Conservation (phyloP, 306 rosid species). For the Ormosia semicastrata region DNA sequence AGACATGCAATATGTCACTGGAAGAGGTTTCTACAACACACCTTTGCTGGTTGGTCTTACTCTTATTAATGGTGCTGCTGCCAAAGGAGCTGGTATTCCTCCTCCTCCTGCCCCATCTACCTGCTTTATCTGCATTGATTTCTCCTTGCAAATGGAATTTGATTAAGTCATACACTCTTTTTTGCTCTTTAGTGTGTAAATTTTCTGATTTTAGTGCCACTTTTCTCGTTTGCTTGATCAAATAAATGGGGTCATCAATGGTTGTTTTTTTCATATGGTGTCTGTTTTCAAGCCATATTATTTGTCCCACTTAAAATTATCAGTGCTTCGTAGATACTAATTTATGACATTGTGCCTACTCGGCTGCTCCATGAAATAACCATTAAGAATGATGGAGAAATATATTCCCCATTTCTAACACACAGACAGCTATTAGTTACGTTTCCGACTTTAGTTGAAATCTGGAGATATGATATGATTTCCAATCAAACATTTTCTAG, state of each 20-base stretch:
- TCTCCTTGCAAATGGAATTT: background rate
- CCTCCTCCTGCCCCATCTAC: background rate
- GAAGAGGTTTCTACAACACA: constrained; percentile 26
- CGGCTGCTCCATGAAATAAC: background rate
- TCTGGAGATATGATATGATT: constrained; percentile 24
- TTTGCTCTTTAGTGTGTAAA: background rate
- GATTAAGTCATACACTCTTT: background rate
- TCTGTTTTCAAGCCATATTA: background rate
- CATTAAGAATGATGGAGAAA: constrained; percentile 1
- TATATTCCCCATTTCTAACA: background rate
- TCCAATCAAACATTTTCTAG: constrained; percentile 14
- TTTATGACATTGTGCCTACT: background rate
- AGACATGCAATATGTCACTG: constrained; percentile 32
- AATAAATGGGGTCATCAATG: background rate
- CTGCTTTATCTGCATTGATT: constrained; percentile 6
- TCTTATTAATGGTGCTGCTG: constrained; percentile 50
- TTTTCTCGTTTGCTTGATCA: background rate
- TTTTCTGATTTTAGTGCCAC: background rate
- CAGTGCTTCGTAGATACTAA: constrained; percentile 4
- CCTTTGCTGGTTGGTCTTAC: constrained; percentile 51
- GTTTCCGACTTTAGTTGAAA: constrained; percentile 22
- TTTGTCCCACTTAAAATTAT: background rate
- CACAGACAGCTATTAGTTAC: background rate
- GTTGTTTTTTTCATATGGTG: constrained; percentile 7
- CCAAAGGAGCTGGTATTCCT: constrained; percentile 59